Base-by-base conservation (phyloP, 2,329 filamentous ascomycete genomes). In the Colletotrichum eleusines region DNA sequence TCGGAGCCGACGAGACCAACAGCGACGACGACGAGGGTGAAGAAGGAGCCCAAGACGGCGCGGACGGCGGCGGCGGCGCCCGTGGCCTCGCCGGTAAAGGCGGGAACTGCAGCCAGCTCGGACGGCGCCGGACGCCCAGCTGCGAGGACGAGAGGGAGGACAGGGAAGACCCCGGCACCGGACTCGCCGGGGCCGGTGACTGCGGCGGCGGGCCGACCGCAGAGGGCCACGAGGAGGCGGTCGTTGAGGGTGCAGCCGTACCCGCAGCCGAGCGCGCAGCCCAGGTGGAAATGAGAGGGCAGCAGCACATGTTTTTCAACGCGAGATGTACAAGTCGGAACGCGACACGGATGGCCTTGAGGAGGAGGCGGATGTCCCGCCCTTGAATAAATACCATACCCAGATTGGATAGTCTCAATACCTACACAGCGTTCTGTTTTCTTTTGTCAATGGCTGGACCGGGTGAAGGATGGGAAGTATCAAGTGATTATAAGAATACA, bases 231-330 rank as follows among this genome's bases (percentile, higher is more conserved):
- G 58, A 51, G 68, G 28, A 55, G 64, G 58, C 62, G 28, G 20
- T 68, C 64, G n/a, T 20, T 26, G 9, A 61, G 68, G 23, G 44
- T 44, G 35, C 63, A 71, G 51, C 68, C 68, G 44, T 71, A 71
- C 26, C 68, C 68, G 16, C 51, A 59, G 35, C 28, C 68, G 42
- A 33, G 26, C 14, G 23, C 55, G 1, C 68, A 71, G 51, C 68
- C 68, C 18, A 40, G 68, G 9, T 71, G 68, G 68, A 71, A 71
- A 38, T 70, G 18, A 40, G 9, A 33, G n/a, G 31, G 31, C 31
- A 7, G 5, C 28, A 44, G 18, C 7, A n/a, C 42, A n/a, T n/a
- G 42, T 7, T 44, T 20, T 35, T 60, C n/a, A 20, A 28, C 31
- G 16, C 26, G n/a, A 46, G 12, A 14, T 4, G 31, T 26, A 2